Conservation (phyloP, 768 basidiomycete genomes). For the Tricholoma furcatifolium region DNA sequence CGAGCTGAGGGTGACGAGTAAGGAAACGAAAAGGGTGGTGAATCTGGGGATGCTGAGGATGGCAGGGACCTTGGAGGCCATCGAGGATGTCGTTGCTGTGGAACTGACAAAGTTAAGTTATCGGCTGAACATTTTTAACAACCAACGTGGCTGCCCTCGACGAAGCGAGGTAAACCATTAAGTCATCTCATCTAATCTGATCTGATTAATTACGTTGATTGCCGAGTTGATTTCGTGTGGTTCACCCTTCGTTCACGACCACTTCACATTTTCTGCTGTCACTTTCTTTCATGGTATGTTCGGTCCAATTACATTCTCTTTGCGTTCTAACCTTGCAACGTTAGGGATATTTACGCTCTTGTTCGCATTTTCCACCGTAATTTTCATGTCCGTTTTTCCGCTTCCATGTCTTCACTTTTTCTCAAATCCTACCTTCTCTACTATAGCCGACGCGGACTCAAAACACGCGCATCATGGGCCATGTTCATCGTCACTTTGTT, state of each 20-base stretch:
- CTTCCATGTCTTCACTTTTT: conserved; percentile 26
- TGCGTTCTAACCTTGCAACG: no score
- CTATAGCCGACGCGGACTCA: conserved; percentile 7
- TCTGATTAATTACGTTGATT: no score
- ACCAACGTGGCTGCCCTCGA: neutral
- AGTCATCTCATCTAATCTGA: no score
- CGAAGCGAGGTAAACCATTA: neutral
- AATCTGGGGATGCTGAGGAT: conserved; percentile 40
- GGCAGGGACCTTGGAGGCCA: conserved; percentile 20
- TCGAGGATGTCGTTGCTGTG: neutral
- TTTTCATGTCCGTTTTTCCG: conserved; percentile 31
- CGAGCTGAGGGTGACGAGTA: conserved; percentile 59
- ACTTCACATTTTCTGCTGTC: neutral
- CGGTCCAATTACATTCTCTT: no score
- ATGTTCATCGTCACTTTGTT: conserved; percentile 4
- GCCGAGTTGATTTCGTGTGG: no score
- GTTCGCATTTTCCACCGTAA: conserved; percentile 32
- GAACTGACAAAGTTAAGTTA: neutral
- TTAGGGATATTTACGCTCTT: conserved; percentile 11
- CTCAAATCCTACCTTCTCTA: neutral
- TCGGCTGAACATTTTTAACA: neutral
- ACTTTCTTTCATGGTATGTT: conserved; percentile 1
- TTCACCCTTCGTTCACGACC: no score
- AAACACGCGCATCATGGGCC: conserved; percentile 4
- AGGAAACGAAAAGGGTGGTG: conserved; percentile 51